phyloP scores from a whole-genome alignment of 1,284 basidiomycete species.

The Meripilus lineatus region DNA sequence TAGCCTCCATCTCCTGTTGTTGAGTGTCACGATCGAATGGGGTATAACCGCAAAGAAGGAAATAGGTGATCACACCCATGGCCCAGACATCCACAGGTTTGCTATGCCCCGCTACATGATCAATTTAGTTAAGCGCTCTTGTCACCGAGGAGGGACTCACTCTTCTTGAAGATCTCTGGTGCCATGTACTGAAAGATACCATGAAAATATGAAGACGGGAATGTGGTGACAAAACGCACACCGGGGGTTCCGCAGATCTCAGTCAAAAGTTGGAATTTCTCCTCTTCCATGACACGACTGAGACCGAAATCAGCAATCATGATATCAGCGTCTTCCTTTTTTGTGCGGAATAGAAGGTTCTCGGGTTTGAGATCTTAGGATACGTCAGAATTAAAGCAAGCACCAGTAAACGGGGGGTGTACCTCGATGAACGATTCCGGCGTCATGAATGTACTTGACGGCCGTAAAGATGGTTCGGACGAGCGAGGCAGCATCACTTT shows the following conservation, averaged over 20 bases:
- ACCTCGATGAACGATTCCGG: conserved; percentile 96
- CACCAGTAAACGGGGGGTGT: conserved; percentile 18
- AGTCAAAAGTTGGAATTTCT: conserved; percentile 83
- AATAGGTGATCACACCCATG: conserved; percentile 95
- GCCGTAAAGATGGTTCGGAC: conserved; percentile 84
- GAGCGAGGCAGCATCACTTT: conserved; percentile 85
- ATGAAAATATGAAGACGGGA: conserved; percentile 11
- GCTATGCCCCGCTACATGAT: conserved; percentile 73
- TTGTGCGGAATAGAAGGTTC: conserved; percentile 91
- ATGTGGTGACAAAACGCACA: conserved; percentile 32
- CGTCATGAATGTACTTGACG: conserved; percentile 89
- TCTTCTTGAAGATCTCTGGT: conserved; percentile 96
- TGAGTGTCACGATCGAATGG: conserved; percentile 91
- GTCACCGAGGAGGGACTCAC: conserved; percentile 35
- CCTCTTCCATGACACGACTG: conserved; percentile 85
- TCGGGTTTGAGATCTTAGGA: conserved; percentile 89
- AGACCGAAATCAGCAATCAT: conserved; percentile 98
- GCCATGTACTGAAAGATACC: conserved; percentile 80
- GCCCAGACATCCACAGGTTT: conserved; percentile 98
- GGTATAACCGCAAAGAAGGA: conserved; percentile 90
- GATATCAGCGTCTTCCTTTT: conserved; percentile 88
- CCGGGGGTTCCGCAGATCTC: conserved; percentile 95
- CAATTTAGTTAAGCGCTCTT: neutral
- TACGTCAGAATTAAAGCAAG: conserved; percentile 1
- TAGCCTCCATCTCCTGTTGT: conserved; percentile 89